Evolutionary conservation across 805 yeast genomes (phyloP), one percentile per base, ranked within the genome.

Genomic region (Candida pini): DNA sequence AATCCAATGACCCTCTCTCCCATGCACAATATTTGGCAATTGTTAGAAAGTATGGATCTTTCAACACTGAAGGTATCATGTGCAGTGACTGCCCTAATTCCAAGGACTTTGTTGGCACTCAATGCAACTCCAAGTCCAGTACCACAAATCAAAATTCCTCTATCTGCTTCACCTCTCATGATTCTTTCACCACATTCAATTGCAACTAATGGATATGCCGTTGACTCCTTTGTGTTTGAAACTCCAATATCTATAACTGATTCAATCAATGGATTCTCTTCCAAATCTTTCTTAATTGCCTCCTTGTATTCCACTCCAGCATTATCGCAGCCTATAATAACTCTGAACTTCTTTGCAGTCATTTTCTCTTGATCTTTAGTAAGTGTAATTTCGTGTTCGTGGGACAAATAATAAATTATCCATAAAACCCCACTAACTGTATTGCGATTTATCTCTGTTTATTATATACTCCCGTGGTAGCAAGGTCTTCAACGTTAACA

Each of bases 71-170:
- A 67, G 5, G 67, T 58, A 44, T 68, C 73, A 38, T 67, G 72
- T 4, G 72, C 73, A 16, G 73, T 68, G 8, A 63, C 72, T 1
- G 73, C 73, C 30, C 73, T 51, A 35, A 68, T 66, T 9, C 72
- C 72, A 3, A 55, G 45, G 21, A 68, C 73, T 43, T 68, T 68
- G 51, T 68, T 68, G 10, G 73, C 73, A 25, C 66, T 52, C 32
- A 68, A 58, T 10, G 71, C 71, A n/a, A 68, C 72, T 1, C 73
- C 73, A 23, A 68, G 53, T 1, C 73, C 73, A 7, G 73, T 68
- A 4, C 73, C 73, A 45, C 73, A 68, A 41, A 68, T 61, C 26
- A 68, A 49, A 19, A 68, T 58, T 9, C 64, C 74, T 17, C 74
- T 49, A 38, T 68, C 72, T 9, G 67, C 69, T 36, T 66, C 58